phyloP scores from a whole-genome alignment of 2,329 filamentous ascomycete genomes.

The Alternaria ethzedia region DNA sequence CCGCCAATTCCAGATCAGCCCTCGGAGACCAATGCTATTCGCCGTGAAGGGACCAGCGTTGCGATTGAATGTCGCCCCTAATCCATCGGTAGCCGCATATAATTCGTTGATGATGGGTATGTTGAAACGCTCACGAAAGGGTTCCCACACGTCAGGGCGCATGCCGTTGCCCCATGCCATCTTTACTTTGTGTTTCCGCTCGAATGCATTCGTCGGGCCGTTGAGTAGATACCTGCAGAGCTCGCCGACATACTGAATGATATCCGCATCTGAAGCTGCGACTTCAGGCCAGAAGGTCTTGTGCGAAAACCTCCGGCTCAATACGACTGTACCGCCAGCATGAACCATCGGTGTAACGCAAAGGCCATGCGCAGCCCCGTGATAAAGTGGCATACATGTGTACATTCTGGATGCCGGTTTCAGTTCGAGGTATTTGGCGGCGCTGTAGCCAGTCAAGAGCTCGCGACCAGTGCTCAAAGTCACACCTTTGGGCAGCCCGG shows the following conservation, averaged over 20 bases:
- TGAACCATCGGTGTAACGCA: slow-evolving; percentile 39
- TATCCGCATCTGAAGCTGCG: slow-evolving; percentile 34
- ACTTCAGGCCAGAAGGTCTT: slow-evolving; percentile 50
- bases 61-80: slow-evolving; percentile 41
- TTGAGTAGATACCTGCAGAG: slow-evolving; percentile 47
- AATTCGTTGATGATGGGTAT: slow-evolving; percentile 50
- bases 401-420: slow-evolving; percentile 41
- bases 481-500: slow-evolving; percentile 45
- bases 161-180: slow-evolving; percentile 52
- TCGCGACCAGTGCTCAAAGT: slow-evolving; percentile 36
- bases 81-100: slow-evolving; percentile 50
- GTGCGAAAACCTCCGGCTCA: slow-evolving; percentile 43
- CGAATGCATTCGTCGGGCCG: slow-evolving; percentile 38
- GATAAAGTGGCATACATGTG: slow-evolving; percentile 49
- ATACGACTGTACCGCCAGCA: slow-evolving; percentile 40
- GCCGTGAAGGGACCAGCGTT: slow-evolving; percentile 45
- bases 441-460: slow-evolving; percentile 29
- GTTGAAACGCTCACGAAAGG: slow-evolving; percentile 48
- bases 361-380: slow-evolving; percentile 42
- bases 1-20: slow-evolving; percentile 43
- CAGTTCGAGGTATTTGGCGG: slow-evolving; percentile 34
- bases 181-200: slow-evolving; percentile 41
- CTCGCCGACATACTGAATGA: slow-evolving; percentile 49
- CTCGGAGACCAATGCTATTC: slow-evolving; percentile 43
- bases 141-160: slow-evolving; percentile 51